Base-by-base conservation (phyloP, 2,329 filamentous ascomycete species). In the Arthrocladium fulminans region DNA sequence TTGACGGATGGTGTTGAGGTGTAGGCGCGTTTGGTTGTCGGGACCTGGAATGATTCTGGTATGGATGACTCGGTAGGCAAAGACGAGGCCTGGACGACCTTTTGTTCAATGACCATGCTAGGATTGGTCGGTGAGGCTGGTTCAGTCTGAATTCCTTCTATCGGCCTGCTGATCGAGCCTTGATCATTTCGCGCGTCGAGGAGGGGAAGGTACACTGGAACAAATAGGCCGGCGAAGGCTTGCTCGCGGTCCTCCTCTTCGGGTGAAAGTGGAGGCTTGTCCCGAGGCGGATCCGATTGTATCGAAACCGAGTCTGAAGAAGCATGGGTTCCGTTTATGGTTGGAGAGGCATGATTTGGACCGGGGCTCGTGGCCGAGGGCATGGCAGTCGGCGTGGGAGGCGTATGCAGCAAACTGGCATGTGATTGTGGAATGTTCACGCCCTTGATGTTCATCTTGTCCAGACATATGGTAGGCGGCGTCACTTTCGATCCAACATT, bases 161-260 rank as follows among this genome's bases (percentile, higher is more conserved):
- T 17, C 5, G 35, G 45, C 19, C 17, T 13, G 10, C 23, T 15
- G 35, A 32, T 34, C 10, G 10, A 10, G 13, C 17, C 17, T 5
- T n/a, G 32, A n/a, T 42, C 35, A 24, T 24, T 20, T 17, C 19
- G 38, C n/a, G 42, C 12, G 29, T 58, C 54, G 12, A 60, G 52
- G 2, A 59, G 49, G 9, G 53, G 53, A 9, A 59, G 47, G 40
- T 54, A 59, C 6, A 25, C 43, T 3, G 57, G 53, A 7, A 51
- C 56, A 34, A 58, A 57, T 3, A 56, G 40, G n/a, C 54, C 57
- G 20, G 50, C 52, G 40, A 57, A 56, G 38, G 49, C 38, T 35
- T 35, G 32, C 32, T 53, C 50, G 10, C 29, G 38, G n/a, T 40
- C 38, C n/a, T 58, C 52, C 17, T 35, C 40, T 4, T 38, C 40